A percentile compares a stretch with the other conserved stretches of the same genome.
Evolutionary conservation across 306 rosid genomes (phyloP).

Genomic region (Nissolia schottii): DNA sequence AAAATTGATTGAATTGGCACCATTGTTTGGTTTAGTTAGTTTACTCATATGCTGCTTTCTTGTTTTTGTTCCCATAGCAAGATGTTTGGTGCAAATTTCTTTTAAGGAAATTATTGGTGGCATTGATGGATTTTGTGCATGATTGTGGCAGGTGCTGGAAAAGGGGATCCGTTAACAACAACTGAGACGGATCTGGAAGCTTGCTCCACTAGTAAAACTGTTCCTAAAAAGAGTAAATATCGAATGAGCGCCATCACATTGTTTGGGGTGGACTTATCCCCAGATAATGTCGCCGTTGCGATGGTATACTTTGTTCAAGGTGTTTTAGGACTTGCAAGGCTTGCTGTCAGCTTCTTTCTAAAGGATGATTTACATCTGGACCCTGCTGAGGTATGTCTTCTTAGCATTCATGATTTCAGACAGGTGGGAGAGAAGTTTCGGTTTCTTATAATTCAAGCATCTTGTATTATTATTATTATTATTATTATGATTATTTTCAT

Average conservation of each 20-base stretch:
- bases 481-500: not conserved
- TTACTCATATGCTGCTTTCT: not conserved
- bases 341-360: constrained; percentile 81
- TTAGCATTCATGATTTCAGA: constrained; percentile 16
- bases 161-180: constrained; percentile 39
- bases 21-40: not conserved
- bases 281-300: constrained; percentile 87
- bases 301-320: constrained; percentile 99
- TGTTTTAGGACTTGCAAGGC: constrained; percentile 88
- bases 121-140: constrained; percentile 13
- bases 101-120: not conserved
- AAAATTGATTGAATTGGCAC: not conserved
- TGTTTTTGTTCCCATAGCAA: not conserved
- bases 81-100: not conserved
- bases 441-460: too few species aligned
- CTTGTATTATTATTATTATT: too few species aligned
- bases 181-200: constrained; percentile 45
- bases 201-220: constrained; percentile 35
- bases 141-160: constrained; percentile 53
- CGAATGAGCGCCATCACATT: constrained; percentile 33
- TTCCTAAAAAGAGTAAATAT: constrained; percentile 42
- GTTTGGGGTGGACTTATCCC: constrained; percentile 80
- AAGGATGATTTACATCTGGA: constrained; percentile 93
- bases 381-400: constrained; percentile 83
- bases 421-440: not conserved